Evolutionary conservation across 139 green algal species (phyloP), one percentile per base, ranked within the genome.

Genomic region (Chlamydomonas schloesseri): DNA sequence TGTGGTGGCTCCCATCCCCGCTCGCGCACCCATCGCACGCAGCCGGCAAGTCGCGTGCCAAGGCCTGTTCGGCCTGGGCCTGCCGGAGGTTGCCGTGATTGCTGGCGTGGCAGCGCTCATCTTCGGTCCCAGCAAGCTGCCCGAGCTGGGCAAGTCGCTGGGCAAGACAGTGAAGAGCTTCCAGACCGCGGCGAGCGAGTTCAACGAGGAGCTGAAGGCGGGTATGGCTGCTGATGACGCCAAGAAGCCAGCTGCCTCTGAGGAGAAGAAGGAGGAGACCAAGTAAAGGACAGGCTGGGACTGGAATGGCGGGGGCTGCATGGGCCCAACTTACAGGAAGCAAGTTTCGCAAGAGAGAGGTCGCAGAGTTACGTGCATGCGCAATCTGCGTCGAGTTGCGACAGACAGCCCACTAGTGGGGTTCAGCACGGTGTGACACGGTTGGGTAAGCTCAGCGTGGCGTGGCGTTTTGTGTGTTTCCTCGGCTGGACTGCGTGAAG

Each of bases 131-230:
- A 96, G 91, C 86, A 98, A 99, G 89, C 95, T 99, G 47, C 97
- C 97, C 2, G 97, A 98, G 85, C 88, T 99, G 3, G 97, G 97
- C 36, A 98, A 98, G 90, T 93, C 90, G 23, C 91, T 99, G 0
- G 97, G 97, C 24, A 97, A 98, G 90, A 99, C 97, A 0, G 92
- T 98, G 5, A 99, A 99, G 93, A 96, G 90, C 88, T 98, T 98
- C 86, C 96, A 98, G 87, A 93, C 88, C 0, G 96, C 96, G n/a
- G 96, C 95, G 28, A 96, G 96, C 89, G 94, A 96, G 88, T 96
- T 96, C 74, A 89, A 95, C 47, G 91, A 88, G 1, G 94, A 96
- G 87, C 88, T 96, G 17, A 94, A 96, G 83, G 58, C 79, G 15
- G 91, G 88, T 33, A 88, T 85, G 68, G 67, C 84, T 29, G 67